Evolutionary conservation across 305 asterid species (phyloP), one percentile per base, ranked within the genome.

Genomic region (Fraxinus ornus): DNA sequence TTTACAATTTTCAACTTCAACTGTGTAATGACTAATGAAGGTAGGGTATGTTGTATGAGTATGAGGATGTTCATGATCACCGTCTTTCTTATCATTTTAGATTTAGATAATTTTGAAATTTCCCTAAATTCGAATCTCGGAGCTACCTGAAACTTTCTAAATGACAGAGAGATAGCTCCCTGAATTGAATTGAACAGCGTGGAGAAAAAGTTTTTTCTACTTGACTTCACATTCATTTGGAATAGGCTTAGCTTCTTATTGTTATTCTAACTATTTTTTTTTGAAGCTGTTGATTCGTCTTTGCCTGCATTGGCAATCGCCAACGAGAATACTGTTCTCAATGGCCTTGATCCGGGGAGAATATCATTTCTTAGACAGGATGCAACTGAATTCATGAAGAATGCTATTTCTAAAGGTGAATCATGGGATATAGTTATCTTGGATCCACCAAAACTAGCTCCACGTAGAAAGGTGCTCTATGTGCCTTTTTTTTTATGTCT

Each of bases 371-470:
- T 89, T 78, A 91, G 86, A 89, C 92, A 87, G 85, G 99, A 96
- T 80, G 98, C 98, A 49, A 89, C 98, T 68, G 86, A 85, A 72
- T 96, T 92, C 83, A 93, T 94, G 98, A 96, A 89, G 93, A 85
- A 47, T 68, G 97, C 98, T 82, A 80, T 93, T 84, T 89, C 93
- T 66, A 88, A 86, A 72, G 92, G 93, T 52, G 93, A 94, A 77
- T 88, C 89, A 73, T 96, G 99, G 99, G 98, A 96, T 82, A 86
- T 96, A 83, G 97, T 96, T 81, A 87, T 96, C 82, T 85, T 96
- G 88, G 99, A 96, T 87, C 99, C 99, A 73, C 99, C 99, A 22
- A 96, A 96, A 86, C 91, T 94, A 57, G 99, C 98, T 44, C 99
- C 99, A 17, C 87, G 93, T 73, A 90, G 84, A 87, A 91, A 94